Evolutionary conservation across 306 rosid species (phyloP), one percentile per base, ranked within the genome.

Genomic region (Neltuma alba): DNA sequence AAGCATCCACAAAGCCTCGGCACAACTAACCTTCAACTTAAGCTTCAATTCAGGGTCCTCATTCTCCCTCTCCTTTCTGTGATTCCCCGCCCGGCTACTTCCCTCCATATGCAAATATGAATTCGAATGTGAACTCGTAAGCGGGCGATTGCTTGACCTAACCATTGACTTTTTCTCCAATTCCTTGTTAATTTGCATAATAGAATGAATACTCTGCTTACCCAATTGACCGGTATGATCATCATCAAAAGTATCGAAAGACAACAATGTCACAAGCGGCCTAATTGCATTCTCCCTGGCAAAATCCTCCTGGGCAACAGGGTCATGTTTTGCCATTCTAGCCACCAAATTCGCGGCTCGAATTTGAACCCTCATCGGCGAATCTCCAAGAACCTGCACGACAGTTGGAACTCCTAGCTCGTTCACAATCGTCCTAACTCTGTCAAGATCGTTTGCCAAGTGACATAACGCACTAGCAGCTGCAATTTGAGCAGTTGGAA

Each of bases 1-100:
- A n/a, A 92, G 95, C 95, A 87, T 89, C 93, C 97, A 92, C 88
- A 92, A 75, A 3, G 95, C 95, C 81, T 79, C 83, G 0, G 92
- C 95, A 66, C 97, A 90, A 55, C 89, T 87, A 70, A 86, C 21
- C 75, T 87, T 90, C 81, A 87, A 81, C 84, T 85, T 52, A 83
- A 87, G 92, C 88, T 90, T 92, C 28, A 87, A 82, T 0, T 67
- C 64, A 12, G 97, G 93, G 47, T 73, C 89, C 88, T 89, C 97
- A 82, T 82, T 87, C 85, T 90, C 97, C 91, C 95, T 87, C 70
- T 90, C 97, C 78, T 85, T 92, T 92, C 89, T 85, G 54, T 82
- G 48, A 58, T 82, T 85, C 76, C 92, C 91, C 1, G 67, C 89
- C 21, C 86, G 81, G 65, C 90, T 86, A 86, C 88, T 86, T 18